Evolutionary conservation across 1,284 basidiomycete species (phyloP).

Genomic region (Omphalotus olearius): DNA sequence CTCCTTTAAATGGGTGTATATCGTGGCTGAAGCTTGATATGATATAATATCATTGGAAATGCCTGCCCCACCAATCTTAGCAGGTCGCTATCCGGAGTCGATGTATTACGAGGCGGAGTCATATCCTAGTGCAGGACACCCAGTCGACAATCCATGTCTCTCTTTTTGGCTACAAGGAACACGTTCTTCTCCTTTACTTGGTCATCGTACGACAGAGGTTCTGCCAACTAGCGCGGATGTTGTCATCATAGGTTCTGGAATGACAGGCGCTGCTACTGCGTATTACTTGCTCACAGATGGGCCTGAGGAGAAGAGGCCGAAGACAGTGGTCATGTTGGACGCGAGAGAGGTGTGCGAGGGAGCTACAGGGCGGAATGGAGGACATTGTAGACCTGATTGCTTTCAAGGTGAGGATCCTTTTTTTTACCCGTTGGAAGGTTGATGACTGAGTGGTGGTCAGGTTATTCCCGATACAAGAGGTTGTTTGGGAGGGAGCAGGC

Average conservation of each 20-base stretch:
- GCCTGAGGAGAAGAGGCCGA: slow-evolving; percentile 14
- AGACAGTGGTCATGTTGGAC: slow-evolving; percentile 22
- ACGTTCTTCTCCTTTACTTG: slow-evolving; percentile 18
- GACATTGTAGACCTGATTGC: slow-evolving; percentile 22
- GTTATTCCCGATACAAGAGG: slow-evolving; percentile 19
- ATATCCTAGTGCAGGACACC: slow-evolving; percentile 7
- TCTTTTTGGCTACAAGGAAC: slow-evolving; percentile 23
- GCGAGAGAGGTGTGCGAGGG: slow-evolving; percentile 23
- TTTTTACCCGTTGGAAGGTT: not conserved
- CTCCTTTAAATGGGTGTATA: too few species aligned
- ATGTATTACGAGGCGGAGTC: slow-evolving; percentile 9
- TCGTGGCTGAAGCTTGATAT: too few species aligned
- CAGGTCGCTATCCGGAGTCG: too few species aligned
- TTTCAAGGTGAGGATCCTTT: slow-evolving; percentile 13
- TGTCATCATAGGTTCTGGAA: slow-evolving; percentile 23
- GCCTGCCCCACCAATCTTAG: too few species aligned
- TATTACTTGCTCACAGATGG: slow-evolving; percentile 19
- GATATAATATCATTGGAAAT: too few species aligned
- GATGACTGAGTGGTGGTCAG: slow-evolving; percentile 13
- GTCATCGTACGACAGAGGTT: slow-evolving; percentile 20
- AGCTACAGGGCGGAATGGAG: slow-evolving; percentile 24
- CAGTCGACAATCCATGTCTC: slow-evolving; percentile 11
- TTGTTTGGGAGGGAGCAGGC: slow-evolving; percentile 22
- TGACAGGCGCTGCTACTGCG: slow-evolving; percentile 21
- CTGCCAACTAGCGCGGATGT: slow-evolving; percentile 20